Base-by-base conservation (phyloP, 495 filamentous ascomycete species). In the Penicillium herquei region DNA sequence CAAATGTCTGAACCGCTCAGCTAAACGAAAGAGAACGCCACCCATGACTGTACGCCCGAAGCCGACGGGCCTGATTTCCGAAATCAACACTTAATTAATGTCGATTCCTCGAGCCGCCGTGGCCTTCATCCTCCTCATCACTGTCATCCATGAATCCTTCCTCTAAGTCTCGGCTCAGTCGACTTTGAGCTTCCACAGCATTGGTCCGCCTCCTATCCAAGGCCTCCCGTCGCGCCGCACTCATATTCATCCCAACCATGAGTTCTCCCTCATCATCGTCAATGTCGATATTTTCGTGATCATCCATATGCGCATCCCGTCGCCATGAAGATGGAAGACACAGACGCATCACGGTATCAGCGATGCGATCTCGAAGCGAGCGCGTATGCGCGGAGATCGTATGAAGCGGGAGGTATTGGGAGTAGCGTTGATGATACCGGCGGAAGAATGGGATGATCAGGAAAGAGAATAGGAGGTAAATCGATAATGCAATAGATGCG, bases 141-240 rank as follows among this genome's bases (percentile, higher is more conserved):
- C 89, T 91, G 65, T 91, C 87, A 72, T 91, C 88, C 76, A 83
- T 85, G 65, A 95, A 95, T 1, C 89, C 90, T 55, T 89, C 83
- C 69, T 94, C 90, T 51, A 95, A 66, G 35, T 96, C 91, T 66
- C 90, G 80, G 74, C 89, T 91, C 47, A 95, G 64, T 57, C 91
- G 79, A 55, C 83, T 73, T 50, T 81, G 75, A 17, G 68, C 56
- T 32, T 77, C 77, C 31, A 58, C 59, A 52, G 58, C 58, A 30
- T 57, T 60, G 69, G 76, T 54, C 64, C 77, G 63, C 71, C 78
- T 55, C 70, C 71, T 55, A 57, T 80, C 71, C 62, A 81, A 52
- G 43, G 75, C 81, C 51, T 81, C 78, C 48, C 82, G 60, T 43
- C 80, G 68, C 41, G 71, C 54, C 31, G 74, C 65, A 57, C 80